These are phyloP conservation scores for Davidsoniella virescens DNA, from an alignment of 2,329 filamentous ascomycete genomes.

Conservation along the genomic window DNA sequence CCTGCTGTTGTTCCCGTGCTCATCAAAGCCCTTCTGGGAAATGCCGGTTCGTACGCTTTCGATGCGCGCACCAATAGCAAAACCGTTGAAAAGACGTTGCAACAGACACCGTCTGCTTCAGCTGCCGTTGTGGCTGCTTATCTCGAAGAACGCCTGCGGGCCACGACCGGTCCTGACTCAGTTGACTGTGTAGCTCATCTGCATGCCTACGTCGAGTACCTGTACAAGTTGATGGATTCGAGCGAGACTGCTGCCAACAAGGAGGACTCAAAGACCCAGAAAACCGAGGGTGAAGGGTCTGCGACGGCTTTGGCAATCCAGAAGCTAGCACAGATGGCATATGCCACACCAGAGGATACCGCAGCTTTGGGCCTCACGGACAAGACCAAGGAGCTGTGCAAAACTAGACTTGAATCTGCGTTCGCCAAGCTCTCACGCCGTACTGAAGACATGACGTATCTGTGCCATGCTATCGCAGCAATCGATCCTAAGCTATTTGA, in stretches of 20 bases:
- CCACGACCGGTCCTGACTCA: conserved; percentile 9
- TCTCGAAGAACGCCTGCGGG: conserved; percentile 27
- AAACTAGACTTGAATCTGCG: conserved; percentile 39
- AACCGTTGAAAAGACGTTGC: conserved; percentile 60
- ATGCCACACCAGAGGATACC: conserved; percentile 29
- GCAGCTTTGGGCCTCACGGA: conserved; percentile 30
- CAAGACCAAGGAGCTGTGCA: conserved; percentile 36
- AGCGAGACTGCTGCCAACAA: conserved; percentile 19
- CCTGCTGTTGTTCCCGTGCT: conserved; percentile 43
- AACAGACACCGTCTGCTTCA: conserved; percentile 39
- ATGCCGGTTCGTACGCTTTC: conserved; percentile 59
- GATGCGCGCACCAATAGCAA: conserved; percentile 77
- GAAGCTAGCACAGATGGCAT: conserved; percentile 39
- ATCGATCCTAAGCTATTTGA: conserved; percentile 35
- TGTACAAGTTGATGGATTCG: conserved; percentile 34
- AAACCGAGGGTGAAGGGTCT: conserved; percentile 18
- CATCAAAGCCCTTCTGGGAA: conserved; percentile 50
- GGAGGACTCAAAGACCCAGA: conserved; percentile 9
- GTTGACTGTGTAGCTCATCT: conserved; percentile 18
- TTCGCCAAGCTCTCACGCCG: conserved; percentile 41
- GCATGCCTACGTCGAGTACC: conserved; percentile 36
- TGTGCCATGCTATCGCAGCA: conserved; percentile 37
- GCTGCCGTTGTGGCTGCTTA: conserved; percentile 35
- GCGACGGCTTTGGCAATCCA: conserved; percentile 29
- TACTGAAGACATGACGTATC: conserved; percentile 33